Evolutionary conservation across 192 early-diverging fungal genomes (phyloP).

Genomic region (Gorgonomyces haynaldii): DNA sequence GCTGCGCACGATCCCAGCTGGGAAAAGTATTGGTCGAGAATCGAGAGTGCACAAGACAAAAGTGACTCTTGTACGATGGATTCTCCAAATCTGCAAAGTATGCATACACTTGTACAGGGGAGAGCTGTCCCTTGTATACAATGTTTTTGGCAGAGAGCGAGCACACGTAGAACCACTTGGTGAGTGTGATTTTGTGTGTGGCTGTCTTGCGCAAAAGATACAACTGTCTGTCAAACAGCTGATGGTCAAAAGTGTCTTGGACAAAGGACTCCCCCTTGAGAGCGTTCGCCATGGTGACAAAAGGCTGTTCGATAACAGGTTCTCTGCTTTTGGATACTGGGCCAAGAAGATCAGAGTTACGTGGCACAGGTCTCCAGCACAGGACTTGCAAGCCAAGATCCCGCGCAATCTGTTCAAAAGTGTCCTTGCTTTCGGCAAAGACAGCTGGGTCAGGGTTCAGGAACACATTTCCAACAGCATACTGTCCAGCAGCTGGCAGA

Average conservation of each 20-base stretch:
- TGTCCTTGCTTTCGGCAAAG: slow-evolving; percentile 54
- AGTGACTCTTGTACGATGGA: slow-evolving; percentile 71
- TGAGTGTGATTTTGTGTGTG: slow-evolving; percentile 69
- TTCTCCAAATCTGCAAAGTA: slow-evolving; percentile 88
- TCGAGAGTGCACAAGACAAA: slow-evolving; percentile 94
- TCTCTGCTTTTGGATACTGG: slow-evolving; percentile 80
- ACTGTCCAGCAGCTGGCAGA: slow-evolving; percentile 67
- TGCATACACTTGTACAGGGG: slow-evolving; percentile 85
- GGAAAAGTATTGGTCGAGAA: slow-evolving; percentile 99
- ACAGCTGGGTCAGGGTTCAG: slow-evolving; percentile 59
- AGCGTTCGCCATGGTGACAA: slow-evolving; percentile 52
- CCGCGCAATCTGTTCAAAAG: slow-evolving; percentile 71
- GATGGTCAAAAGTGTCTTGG: slow-evolving; percentile 22
- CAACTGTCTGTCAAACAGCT: slow-evolving; percentile 70
- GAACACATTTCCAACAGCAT: slow-evolving; percentile 96
- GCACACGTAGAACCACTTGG: slow-evolving; percentile 96
- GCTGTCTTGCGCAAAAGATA: slow-evolving; percentile 85
- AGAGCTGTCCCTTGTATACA: slow-evolving; percentile 94
- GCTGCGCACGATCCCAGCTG: slow-evolving; percentile 97
- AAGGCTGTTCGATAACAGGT: slow-evolving; percentile 85
- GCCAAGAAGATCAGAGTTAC: slow-evolving; percentile 76
- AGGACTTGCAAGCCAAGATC: slow-evolving; percentile 62
- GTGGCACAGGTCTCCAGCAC: slow-evolving; percentile 84
- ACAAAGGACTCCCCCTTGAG: too few species aligned
- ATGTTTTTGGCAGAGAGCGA: slow-evolving; percentile 88